Base-by-base conservation (phyloP, 257 asterid species). In the Fraxinus americana region DNA sequence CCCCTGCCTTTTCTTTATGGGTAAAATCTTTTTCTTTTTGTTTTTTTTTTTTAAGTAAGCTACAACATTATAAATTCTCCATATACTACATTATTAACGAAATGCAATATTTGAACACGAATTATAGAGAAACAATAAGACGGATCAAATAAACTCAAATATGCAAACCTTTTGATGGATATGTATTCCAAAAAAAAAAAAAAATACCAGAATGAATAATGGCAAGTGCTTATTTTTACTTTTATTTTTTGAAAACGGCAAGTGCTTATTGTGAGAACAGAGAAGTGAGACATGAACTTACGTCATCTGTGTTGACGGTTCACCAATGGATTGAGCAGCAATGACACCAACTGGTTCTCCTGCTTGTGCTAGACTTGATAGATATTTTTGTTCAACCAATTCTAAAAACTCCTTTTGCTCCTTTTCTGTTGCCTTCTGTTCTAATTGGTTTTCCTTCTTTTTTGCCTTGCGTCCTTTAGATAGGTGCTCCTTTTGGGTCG, bases 281-380 rank as follows among this genome's bases (percentile, higher is more conserved):
- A 78, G 57, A 12, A 21, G 54, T 72, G 52, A 80, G 68, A 70
- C 61, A 83, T 71, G 30, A 79, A 67, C 97, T 89, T 92, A 96
- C 99, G 99, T 93, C 98, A 96, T 96, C 83, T 96, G 99, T 7
- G 99, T 96, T 52, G 99, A 96, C 65, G 99, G 99, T 91, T 96
- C 99, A 43, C 99, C 99, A 32, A 96, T 77, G 0, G 99, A 96
- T 89, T 96, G 99, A 82, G 97, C 99, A 74, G 98, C 98, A 85
- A 96, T 88, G 57, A 96, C 96, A 77, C 99, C 99, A 79, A 96
- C 99, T 0, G 99, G 97, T 83, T 96, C 98, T 66, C 99, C 99
- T 10, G 98, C 57, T 61, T 85, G 92, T 59, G 97, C 99, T 27
- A 93, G 93, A 82, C 99, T 93, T 1, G 92, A 90, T 75, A 96